Conservation (phyloP, 768 basidiomycete genomes). For the Cantharellus cinnabarinus region DNA sequence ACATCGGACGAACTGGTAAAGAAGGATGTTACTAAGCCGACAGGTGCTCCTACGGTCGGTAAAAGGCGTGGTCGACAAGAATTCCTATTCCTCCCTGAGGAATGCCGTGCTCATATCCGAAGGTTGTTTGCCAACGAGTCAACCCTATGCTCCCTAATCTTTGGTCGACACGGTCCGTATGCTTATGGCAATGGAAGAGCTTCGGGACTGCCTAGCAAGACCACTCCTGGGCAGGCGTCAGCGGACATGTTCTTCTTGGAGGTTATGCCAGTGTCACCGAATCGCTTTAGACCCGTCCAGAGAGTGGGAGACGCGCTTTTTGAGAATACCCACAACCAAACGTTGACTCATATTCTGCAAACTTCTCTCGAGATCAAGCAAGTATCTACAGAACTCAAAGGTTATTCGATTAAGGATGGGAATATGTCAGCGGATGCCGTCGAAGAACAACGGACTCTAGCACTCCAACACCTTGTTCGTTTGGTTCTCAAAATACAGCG, state of each 20-base stretch:
- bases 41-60: constrained; percentile 50
- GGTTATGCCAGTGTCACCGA: constrained; percentile 77
- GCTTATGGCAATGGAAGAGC: constrained; percentile 16
- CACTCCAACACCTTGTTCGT: constrained; percentile 53
- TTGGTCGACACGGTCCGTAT: constrained; percentile 80
- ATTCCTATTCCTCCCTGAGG: constrained; percentile 74
- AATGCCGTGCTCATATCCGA: constrained; percentile 85
- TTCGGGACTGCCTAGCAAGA: constrained; percentile 33
- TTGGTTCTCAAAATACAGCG: constrained; percentile 35
- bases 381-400: constrained; percentile 42
- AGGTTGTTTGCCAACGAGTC: constrained; percentile 68
- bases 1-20: constrained; percentile 18
- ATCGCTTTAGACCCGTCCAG: constrained; percentile 85
- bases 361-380: constrained; percentile 69
- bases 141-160: constrained; percentile 68
- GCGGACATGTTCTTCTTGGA: constrained; percentile 98
- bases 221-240: constrained; percentile 22
- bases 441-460: not conserved
- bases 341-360: constrained; percentile 57
- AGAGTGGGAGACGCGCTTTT: constrained; percentile 83
- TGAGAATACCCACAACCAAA: constrained; percentile 90
- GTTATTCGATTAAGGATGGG: constrained; percentile 33
- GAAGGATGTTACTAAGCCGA: constrained; percentile 17
- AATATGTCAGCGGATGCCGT: not conserved
- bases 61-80: constrained; percentile 77